Conservation (phyloP, 129 eudicot genomes). For the Heracleum sosnowskyi region DNA sequence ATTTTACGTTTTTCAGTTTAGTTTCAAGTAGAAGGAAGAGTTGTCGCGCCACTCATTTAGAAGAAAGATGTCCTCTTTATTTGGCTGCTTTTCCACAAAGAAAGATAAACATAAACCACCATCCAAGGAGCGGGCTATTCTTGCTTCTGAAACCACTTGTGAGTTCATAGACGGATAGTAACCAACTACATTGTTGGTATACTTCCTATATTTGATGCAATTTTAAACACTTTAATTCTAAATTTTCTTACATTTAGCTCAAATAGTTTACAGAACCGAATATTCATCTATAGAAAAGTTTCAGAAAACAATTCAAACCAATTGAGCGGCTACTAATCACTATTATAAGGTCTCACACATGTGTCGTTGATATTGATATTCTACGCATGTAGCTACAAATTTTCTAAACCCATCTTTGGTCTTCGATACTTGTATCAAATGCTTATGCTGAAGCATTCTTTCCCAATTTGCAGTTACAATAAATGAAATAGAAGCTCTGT, state of each 20-base stretch:
- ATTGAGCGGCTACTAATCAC: not conserved
- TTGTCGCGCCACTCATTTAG: not conserved
- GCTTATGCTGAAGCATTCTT: constrained; percentile 7
- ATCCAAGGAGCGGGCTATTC: constrained; percentile 37
- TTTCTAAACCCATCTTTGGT: not conserved
- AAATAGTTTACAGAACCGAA: no score
- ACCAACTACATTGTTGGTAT: not conserved
- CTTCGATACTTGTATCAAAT: not conserved
- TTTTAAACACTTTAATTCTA: no score
- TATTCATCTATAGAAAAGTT: not conserved
- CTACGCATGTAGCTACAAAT: not conserved
- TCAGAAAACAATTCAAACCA: not conserved
- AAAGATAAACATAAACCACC: constrained; percentile 29
- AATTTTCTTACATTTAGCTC: no score
- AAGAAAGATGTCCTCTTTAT: constrained; percentile 28
- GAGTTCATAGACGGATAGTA: constrained; percentile 23
- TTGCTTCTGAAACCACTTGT: constrained; percentile 81
- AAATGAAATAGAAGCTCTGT: constrained; percentile 37
- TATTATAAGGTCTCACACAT: not conserved
- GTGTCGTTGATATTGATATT: not conserved
- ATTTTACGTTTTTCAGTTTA: not conserved
- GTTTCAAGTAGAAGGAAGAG: not conserved
- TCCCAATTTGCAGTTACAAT: constrained; percentile 43
- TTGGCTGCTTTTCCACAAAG: constrained; percentile 48
- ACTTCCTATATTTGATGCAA: not conserved